Evolutionary conservation across 2,329 filamentous ascomycete species (phyloP), one percentile per base, ranked within the genome.

Genomic region (Lomentospora prolificans): DNA sequence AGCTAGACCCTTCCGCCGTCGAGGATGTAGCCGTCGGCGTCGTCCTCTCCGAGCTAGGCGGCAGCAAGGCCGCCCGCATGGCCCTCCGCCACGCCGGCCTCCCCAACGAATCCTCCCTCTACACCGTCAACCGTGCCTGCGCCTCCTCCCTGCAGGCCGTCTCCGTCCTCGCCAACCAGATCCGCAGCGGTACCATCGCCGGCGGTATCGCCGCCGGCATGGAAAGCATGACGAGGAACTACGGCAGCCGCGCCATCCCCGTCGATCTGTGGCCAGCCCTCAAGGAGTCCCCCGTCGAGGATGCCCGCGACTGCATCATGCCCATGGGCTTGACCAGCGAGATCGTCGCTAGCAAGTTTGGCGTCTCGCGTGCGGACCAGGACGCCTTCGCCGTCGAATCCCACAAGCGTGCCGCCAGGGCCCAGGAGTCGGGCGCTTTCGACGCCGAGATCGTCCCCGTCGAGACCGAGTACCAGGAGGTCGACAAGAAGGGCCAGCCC

Each of bases 171-270:
- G 87, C 88, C 4, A 83, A 86, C 57, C 78, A 85, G 59, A 94
- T 96, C 62, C 79, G 82, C n/a, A 76, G 80, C 0, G 90, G 87
- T 1, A 79, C 81, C 62, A 86, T 92, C 53, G 80, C 84, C 59
- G 76, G 79, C 0, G 91, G 89, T 58, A 82, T 96, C 59, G 91
- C 85, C 8, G 91, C 88, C 2, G 91, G 91, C 28, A 96, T 95
- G 88, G 91, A 96, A 79, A 92, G 87, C 72, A 96, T 96, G 91
- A 95, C 89, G 60, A 75, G 86, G 61, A 96, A 96, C 72, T 96
- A 96, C 70, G 90, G 85, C 53, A 82, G 76, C 25, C 76, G 84
- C 57, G 91, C 91, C n/a, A 94, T 96, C 46, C 91, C 91, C 0
- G 85, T 84, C 0, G 81, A 90, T 60, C 71, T 90, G 9, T 96